A percentile compares a stretch with the other conserved stretches of the same genome.
Evolutionary conservation across 2,329 filamentous ascomycete species (phyloP).

Genomic region (Penicillium occitanis): DNA sequence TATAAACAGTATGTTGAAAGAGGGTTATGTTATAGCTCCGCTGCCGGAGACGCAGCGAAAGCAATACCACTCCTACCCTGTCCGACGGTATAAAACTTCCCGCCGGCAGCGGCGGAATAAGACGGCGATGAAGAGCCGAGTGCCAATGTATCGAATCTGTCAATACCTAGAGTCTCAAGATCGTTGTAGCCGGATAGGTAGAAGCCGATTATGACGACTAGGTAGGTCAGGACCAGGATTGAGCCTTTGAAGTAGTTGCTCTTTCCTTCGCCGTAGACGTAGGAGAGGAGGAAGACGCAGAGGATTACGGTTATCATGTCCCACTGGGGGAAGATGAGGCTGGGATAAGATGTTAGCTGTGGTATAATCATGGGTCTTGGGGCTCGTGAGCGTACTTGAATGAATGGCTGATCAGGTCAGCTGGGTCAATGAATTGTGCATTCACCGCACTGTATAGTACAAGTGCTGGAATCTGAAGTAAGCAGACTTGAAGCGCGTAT

Average conservation of each 20-base stretch:
- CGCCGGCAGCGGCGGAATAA: not conserved
- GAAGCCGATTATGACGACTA: constrained; percentile 89
- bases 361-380: constrained; percentile 12
- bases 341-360: constrained; percentile 32
- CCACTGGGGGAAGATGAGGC: constrained; percentile 95
- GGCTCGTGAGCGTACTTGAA: constrained; percentile 49
- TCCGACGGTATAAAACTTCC: constrained; percentile 21
- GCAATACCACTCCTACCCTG: constrained; percentile 17
- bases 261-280: constrained; percentile 98
- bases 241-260: constrained; percentile 99
- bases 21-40: not conserved
- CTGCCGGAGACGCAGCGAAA: not conserved
- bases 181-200: constrained; percentile 73
- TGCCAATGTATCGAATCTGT: constrained; percentile 50
- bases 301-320: constrained; percentile 97
- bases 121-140: constrained; percentile 24
- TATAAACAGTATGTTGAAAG: not conserved
- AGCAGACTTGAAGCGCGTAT: constrained; percentile 92
- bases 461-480: constrained; percentile 88
- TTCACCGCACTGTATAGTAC: constrained; percentile 87
- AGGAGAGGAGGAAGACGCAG: constrained; percentile 92
- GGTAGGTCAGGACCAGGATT: constrained; percentile 86
- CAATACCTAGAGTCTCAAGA: constrained; percentile 49
- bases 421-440: constrained; percentile 56
- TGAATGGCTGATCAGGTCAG: constrained; percentile 53